Conservation (phyloP, 78 protist genomes). For the Dictyostelium brefeldianum region DNA sequence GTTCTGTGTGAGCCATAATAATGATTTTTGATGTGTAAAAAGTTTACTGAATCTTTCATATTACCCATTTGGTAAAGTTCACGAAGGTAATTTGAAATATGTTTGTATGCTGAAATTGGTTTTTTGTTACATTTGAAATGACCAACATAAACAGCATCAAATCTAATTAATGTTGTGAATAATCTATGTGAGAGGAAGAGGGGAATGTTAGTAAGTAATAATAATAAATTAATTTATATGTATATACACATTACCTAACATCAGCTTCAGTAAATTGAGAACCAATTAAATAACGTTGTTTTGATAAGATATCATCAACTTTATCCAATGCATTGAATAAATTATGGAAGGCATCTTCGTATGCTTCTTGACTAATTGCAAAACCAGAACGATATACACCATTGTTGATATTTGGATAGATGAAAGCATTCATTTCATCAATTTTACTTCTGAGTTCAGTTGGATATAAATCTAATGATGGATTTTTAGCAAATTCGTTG, state of each 20-base stretch:
- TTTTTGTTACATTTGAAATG: conserved; percentile 88
- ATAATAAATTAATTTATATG: neutral
- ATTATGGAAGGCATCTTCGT: conserved; percentile 36
- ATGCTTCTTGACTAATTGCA: conserved; percentile 70
- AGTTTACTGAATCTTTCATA: conserved; percentile 61
- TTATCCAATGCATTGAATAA: conserved; percentile 87
- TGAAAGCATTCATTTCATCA: conserved; percentile 86
- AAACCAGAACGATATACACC: conserved; percentile 96
- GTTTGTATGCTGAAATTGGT: conserved; percentile 85
- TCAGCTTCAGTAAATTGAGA: conserved; percentile 90
- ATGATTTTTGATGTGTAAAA: conserved; percentile 89
- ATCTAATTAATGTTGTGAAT: conserved; percentile 91
- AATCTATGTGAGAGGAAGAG: conserved; percentile 21
- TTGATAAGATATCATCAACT: conserved; percentile 87
- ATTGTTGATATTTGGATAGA: conserved; percentile 90
- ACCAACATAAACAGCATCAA: conserved; percentile 92
- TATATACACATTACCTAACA: conserved; percentile 51
- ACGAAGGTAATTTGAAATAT: conserved; percentile 74
- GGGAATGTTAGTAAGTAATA: neutral
- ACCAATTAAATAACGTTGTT: conserved; percentile 83
- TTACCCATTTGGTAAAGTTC: conserved; percentile 86
- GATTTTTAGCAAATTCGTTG: conserved; percentile 78
- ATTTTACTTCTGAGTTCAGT: conserved; percentile 41
- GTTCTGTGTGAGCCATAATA: conserved; percentile 84
- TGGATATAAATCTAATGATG: conserved; percentile 88